Evolutionary conservation across 345 rosid species (phyloP).

Genomic region (Citrus mangshanensis): DNA sequence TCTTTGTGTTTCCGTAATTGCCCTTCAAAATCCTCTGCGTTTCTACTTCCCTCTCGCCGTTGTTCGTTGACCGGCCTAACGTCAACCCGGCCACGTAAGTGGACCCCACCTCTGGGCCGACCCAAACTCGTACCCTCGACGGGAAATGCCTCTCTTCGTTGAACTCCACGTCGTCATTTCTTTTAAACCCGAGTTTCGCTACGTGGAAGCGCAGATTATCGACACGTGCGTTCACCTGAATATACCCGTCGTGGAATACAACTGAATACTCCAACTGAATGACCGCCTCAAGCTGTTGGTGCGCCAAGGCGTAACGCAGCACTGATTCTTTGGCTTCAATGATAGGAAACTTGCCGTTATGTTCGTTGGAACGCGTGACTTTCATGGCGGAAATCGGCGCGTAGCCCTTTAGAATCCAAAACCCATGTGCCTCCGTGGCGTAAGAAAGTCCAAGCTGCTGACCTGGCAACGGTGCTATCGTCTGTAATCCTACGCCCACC

Average conservation of each 20-base stretch:
- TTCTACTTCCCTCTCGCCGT: conserved; percentile 48
- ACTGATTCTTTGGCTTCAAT: conserved; percentile 59
- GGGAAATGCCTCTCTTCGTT: conserved; percentile 61
- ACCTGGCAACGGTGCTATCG: conserved; percentile 28
- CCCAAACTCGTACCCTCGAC: conserved; percentile 63
- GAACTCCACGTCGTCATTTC: conserved; percentile 28
- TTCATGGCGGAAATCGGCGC: conserved; percentile 63
- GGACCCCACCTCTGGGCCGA: conserved; percentile 82
- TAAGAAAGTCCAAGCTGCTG: conserved; percentile 51
- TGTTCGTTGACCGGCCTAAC: conserved; percentile 68
- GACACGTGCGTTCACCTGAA: conserved; percentile 62
- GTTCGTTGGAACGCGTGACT: conserved; percentile 28
- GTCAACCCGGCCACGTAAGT: conserved; percentile 66
- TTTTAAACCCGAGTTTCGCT: conserved; percentile 52
- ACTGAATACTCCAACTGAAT: conserved; percentile 73
- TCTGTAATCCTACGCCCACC: conserved; percentile 56
- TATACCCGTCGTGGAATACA: conserved; percentile 46
- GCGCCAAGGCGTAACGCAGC: conserved; percentile 69
- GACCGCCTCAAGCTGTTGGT: conserved; percentile 74
- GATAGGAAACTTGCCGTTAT: conserved; percentile 32
- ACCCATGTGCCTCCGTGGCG: conserved; percentile 73
- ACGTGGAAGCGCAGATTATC: conserved; percentile 81
- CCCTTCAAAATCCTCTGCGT: conserved; percentile 40
- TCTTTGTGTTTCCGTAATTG: conserved; percentile 38
- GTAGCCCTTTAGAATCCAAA: conserved; percentile 74